Evolutionary conservation across 139 green algal species (phyloP).

Genomic region (Coelastrella sp.): DNA sequence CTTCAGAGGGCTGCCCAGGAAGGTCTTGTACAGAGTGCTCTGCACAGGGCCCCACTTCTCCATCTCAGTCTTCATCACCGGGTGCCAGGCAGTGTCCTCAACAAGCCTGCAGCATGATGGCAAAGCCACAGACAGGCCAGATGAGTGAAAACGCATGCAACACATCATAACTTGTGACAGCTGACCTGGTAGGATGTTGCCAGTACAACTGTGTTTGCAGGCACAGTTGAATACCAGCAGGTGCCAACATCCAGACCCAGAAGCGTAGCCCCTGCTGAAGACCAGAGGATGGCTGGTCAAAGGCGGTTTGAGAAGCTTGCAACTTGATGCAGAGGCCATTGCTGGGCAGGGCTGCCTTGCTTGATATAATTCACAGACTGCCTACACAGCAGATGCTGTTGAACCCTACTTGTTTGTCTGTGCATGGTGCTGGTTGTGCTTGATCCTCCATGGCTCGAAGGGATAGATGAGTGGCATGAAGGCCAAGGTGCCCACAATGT

Average conservation of each 20-base stretch:
- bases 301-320: constrained; percentile 65
- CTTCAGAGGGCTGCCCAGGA: constrained; percentile 93
- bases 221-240: no score
- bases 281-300: no score
- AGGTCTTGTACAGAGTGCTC: constrained; percentile 71
- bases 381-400: not conserved
- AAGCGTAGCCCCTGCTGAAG: no score
- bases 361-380: not conserved
- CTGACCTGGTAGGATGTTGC: no score
- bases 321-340: no score
- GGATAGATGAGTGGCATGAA: constrained; percentile 97
- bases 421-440: constrained; percentile 99
- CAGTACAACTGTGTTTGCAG: no score
- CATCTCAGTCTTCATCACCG: constrained; percentile 74
- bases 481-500: constrained; percentile 96
- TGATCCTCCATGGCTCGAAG: constrained; percentile 99
- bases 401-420: constrained; percentile 96
- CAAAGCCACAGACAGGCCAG: not conserved
- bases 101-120: constrained; percentile 72
- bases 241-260: no score
- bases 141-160: no score
- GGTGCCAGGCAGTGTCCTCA: constrained; percentile 97
- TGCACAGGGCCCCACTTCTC: constrained; percentile 54
- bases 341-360: not conserved
- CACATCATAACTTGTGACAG: no score